Conservation (phyloP, 371 early-diverging fungal genomes). For the Apophysomyces variabilis region DNA sequence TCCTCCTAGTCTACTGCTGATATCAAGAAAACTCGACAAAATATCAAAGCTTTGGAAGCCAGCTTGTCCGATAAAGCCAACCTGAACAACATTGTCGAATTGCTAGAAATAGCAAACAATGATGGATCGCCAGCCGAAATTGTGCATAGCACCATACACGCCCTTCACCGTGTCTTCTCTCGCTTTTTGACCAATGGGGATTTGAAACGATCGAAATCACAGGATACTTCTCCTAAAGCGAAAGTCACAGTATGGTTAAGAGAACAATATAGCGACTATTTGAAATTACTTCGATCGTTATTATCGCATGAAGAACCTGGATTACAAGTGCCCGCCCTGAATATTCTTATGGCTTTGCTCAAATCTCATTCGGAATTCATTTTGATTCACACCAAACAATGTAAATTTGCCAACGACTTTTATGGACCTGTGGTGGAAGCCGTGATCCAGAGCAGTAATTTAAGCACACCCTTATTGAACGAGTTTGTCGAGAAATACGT, state of each 20-base stretch:
- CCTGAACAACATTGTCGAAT: slow-evolving; percentile 63
- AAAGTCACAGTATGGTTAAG: slow-evolving; percentile 78
- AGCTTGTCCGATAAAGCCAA: slow-evolving; percentile 59
- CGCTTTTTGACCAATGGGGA: slow-evolving; percentile 70
- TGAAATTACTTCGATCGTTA: slow-evolving; percentile 50
- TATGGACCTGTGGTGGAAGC: slow-evolving; percentile 59
- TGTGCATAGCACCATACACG: slow-evolving; percentile 66
- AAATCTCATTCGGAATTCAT: slow-evolving; percentile 62
- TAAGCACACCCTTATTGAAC: slow-evolving; percentile 62
- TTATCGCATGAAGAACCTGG: slow-evolving; percentile 71
- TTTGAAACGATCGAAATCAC: slow-evolving; percentile 42
- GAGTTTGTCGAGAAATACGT: slow-evolving; percentile 72
- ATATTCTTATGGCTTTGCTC: slow-evolving; percentile 66
- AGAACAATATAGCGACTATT: slow-evolving; percentile 68
- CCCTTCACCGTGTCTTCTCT: slow-evolving; percentile 74
- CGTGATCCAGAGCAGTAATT: slow-evolving; percentile 56
- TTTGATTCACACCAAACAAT: slow-evolving; percentile 32
- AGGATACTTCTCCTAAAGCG: slow-evolving; percentile 44
- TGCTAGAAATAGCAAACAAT: slow-evolving; percentile 55
- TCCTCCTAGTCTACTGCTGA: slow-evolving; percentile 12
- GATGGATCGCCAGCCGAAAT: slow-evolving; percentile 23
- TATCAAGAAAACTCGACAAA: slow-evolving; percentile 31
- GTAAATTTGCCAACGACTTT: slow-evolving; percentile 58
- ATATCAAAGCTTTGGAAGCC: slow-evolving; percentile 58
- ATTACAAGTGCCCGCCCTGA: slow-evolving; percentile 76